Base-by-base conservation (phyloP, 2,329 filamentous ascomycete genomes). In the Tolypocladium guangdongense region DNA sequence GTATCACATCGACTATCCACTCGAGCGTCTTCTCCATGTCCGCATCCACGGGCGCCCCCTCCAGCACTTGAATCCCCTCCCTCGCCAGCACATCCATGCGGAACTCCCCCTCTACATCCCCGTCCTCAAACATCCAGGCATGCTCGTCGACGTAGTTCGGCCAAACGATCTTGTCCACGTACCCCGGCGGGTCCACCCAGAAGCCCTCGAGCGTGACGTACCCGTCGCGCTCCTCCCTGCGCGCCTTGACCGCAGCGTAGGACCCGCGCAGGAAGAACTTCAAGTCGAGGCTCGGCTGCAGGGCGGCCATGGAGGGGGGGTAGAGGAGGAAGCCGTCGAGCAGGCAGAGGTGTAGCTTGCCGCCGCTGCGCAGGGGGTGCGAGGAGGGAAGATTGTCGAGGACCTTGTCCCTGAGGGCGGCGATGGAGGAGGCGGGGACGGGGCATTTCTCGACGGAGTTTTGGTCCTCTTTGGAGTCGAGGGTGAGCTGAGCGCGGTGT, bases 131-230 rank as follows among this genome's bases (percentile, higher is more conserved):
- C 67, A 99, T 74, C 77, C 88, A 95, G 24, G 75, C 74, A 71
- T 97, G 91, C 62, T 90, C 82, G 52, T 80, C 76, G 4, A 87
- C 88, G 68, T 96, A 97, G 62, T 95, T 92, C 4, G 92, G 92
- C 93, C 93, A 99, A 5, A 99, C 93, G 52, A 99, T 80, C 66
- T 87, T 81, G 66, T 97, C 91, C 38, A 97, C 90, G 67, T 97
- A 99, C 0, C 89, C 91, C 0, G 90, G 90, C 0, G 93, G 93
- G 68, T 99, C 93, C 54, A 84, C 79, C 93, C 93, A 99, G 72
- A 96, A 99, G 32, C 91, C 92, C 63, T 96, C 83, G 6, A 87
- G 69, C 3, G 88, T 92, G 33, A 90, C 87, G 66, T 93, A 93
- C 12, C 88, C 88, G 59, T 79, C 82, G 52, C 88, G 74, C 0